Base-by-base conservation (phyloP, 1,139 yeast genomes). In the Lodderomyces beijingensis region DNA sequence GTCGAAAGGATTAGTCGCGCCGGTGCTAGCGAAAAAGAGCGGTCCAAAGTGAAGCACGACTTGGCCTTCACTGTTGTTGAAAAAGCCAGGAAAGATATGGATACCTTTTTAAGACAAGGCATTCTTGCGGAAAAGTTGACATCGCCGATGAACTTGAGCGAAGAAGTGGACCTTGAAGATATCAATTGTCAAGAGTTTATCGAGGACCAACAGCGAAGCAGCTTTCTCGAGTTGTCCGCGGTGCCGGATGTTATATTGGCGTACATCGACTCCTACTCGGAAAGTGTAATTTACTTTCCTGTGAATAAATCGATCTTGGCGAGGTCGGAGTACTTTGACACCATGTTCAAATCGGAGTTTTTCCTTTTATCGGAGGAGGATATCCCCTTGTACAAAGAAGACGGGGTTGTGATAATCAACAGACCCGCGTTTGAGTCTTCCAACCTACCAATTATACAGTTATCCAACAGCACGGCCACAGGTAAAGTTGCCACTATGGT, bases 301-400 rank as follows among this genome's bases (percentile, higher is more conserved):
- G 77, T 70, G 4, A 85, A 84, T 51, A 64, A 77, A 33, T 68
- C 84, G 0, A 70, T 83, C 36, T 50, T 84, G 24, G 57, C 69
- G 6, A 56, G 88, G 30, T 73, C 83, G 1, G 83, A 75, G 29
- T 83, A 79, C 50, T 84, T 76, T 49, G 74, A 69, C 36, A 69
- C 79, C 4, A 74, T 82, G 81, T 77, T 84, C 48, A 56, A 65
- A 15, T 76, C 85, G 3, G 65, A 57, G 9, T 46, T 65, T 1
- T 65, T 61, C 40, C 27, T 28, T 10, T 27, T 41, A 9, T 40
- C 55, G 3, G 51, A 49, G 6, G 10, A 19, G 21, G 10, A 19
- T 7, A n/a, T 14, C 14, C 7, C 11, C 7, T 6, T 23, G 6
- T 23, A 10, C n/a, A 23, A 11, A 23, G 5, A 14, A 10, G 14